phyloP scores from a whole-genome alignment of 1,139 yeast species.

The Casaregolazyma suthepensis region DNA sequence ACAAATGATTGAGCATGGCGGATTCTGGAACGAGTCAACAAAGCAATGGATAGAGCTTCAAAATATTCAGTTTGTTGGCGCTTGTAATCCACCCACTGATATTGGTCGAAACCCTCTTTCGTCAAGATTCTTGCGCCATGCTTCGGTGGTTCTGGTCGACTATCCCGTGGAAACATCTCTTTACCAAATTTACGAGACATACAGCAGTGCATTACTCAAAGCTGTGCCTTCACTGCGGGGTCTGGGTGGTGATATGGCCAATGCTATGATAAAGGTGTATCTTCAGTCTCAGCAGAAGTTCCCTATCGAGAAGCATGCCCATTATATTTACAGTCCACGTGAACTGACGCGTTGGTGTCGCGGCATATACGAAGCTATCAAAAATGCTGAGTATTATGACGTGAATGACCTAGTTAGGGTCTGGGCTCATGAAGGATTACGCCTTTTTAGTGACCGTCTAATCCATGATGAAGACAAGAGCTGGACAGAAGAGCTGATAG shows the following conservation, averaged over 20 bases:
- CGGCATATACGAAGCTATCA: constrained; percentile 61
- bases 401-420: constrained; percentile 49
- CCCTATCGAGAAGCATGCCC: constrained; percentile 38
- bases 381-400: constrained; percentile 34
- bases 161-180: constrained; percentile 70
- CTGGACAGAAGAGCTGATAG: constrained; percentile 48
- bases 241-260: constrained; percentile 47
- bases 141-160: constrained; percentile 65
- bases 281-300: constrained; percentile 39
- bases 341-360: constrained; percentile 85
- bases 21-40: constrained; percentile 66
- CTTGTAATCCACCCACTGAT: constrained; percentile 87
- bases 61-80: constrained; percentile 80
- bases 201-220: constrained; percentile 53
- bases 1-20: constrained; percentile 65
- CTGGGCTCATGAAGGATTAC: constrained; percentile 78
- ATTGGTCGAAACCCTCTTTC: constrained; percentile 62
- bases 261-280: constrained; percentile 66
- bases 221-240: constrained; percentile 59
- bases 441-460: constrained; percentile 72
- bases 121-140: constrained; percentile 64
- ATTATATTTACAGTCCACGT: constrained; percentile 81
- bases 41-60: constrained; percentile 62
- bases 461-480: constrained; percentile 43
- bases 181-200: constrained; percentile 58